Evolutionary conservation across 352 stramenopile genomes (phyloP).

Genomic region (Phytophthora litchii): DNA sequence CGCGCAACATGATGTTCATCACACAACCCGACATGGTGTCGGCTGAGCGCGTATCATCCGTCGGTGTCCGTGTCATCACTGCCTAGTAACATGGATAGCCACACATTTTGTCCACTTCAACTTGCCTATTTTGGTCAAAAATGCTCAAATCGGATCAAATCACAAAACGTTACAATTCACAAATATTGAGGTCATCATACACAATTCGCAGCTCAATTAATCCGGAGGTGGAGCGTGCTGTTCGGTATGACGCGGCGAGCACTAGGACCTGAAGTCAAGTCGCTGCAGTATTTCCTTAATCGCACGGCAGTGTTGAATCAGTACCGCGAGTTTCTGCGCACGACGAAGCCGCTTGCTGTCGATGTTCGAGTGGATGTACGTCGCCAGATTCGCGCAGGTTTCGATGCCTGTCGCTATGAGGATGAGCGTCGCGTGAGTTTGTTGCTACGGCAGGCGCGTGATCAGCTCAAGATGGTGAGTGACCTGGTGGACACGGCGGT

Average conservation of each 20-base stretch:
- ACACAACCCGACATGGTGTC: conserved; percentile 65
- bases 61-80: conserved; percentile 83
- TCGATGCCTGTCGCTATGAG: conserved; percentile 54
- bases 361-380: conserved; percentile 61
- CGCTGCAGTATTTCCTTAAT: conserved; percentile 80
- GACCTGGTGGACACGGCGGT: conserved; percentile 71
- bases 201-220: conserved; percentile 4
- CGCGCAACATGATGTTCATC: conserved; percentile 92
- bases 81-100: conserved; percentile 6
- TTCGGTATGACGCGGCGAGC: conserved; percentile 27
- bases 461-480: conserved; percentile 73
- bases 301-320: conserved; percentile 61
- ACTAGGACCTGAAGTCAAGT: conserved; percentile 54
- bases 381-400: conserved; percentile 63
- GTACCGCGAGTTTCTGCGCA: conserved; percentile 71
- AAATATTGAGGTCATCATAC: no score
- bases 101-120: conserved; percentile 5
- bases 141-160: no score
- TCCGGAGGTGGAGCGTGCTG: conserved; percentile 12
- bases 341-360: conserved; percentile 49
- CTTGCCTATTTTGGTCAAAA: neutral
- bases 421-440: conserved; percentile 57
- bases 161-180: neutral
- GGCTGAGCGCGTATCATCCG: conserved; percentile 65
- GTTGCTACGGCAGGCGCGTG: conserved; percentile 57